A percentile compares a stretch with the other conserved stretches of the same genome.
phyloP scores from a whole-genome alignment of 2,329 filamentous ascomycete genomes.

The Shiraia sp. region DNA sequence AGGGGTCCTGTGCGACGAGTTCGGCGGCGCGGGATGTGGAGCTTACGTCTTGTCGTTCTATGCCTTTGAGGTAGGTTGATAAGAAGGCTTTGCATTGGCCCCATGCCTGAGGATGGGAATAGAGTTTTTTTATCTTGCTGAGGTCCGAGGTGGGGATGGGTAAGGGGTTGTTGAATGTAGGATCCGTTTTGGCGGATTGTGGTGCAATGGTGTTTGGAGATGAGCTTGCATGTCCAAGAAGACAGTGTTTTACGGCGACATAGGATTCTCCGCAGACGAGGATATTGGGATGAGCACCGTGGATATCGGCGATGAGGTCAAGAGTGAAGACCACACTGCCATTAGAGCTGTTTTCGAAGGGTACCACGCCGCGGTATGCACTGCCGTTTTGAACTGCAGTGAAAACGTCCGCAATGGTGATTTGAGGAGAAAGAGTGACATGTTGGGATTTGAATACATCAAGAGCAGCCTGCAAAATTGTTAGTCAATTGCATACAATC shows the following conservation, averaged over 20 bases:
- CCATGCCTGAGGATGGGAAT: slow-evolving; percentile 95
- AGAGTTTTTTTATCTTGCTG: slow-evolving; percentile 71
- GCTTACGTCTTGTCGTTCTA: slow-evolving; percentile 81
- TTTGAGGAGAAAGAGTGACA: slow-evolving; percentile 45
- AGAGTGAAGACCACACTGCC: slow-evolving; percentile 89
- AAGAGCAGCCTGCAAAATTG: slow-evolving; percentile 60
- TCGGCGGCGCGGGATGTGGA: slow-evolving; percentile 86
- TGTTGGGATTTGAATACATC: slow-evolving; percentile 51
- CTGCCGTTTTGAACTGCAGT: slow-evolving; percentile 69
- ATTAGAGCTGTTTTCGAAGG: slow-evolving; percentile 95
- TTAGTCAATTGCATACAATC: slow-evolving; percentile 5
- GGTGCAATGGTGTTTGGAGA: not conserved
- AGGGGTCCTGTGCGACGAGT: slow-evolving; percentile 65
- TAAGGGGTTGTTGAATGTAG: slow-evolving; percentile 1
- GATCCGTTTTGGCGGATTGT: not conserved
- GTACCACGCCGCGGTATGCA: slow-evolving; percentile 77
- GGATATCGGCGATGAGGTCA: slow-evolving; percentile 81
- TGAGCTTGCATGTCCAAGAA: slow-evolving; percentile 61
- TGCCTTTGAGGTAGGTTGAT: slow-evolving; percentile 66
- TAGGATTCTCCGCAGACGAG: slow-evolving; percentile 83
- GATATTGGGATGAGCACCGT: slow-evolving; percentile 66
- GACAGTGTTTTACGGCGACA: slow-evolving; percentile 83
- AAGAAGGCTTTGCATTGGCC: slow-evolving; percentile 86
- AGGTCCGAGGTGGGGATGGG: slow-evolving; percentile 45
- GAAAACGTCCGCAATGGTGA: slow-evolving; percentile 71